Base-by-base conservation (phyloP, 129 eudicot genomes). In the Dittrichia graveolens region DNA sequence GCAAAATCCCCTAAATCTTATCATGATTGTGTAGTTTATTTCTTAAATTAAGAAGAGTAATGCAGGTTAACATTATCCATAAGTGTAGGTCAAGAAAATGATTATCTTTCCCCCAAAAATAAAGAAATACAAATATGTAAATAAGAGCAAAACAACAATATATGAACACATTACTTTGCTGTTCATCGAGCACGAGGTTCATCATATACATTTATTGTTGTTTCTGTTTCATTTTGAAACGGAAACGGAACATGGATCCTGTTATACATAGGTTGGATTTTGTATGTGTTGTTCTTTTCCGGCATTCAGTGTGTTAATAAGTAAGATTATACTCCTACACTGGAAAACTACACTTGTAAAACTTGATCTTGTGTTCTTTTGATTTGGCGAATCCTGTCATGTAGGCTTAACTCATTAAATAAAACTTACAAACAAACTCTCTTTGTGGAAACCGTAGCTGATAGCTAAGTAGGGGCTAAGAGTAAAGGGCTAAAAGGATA, bases 21-120 rank as follows among this genome's bases (percentile, higher is more conserved):
- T 34, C 31, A 59, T 42, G 5, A 50, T 54, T 54, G 61, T 52
- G 18, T 50, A 3, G 56, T 37, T 63, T 62, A 4, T 65, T n/a
- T 70, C 31, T 16, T 35, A 19, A 46, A 42, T 19, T 24, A 61
- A 39, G 48, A 58, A 45, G 15, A 15, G 47, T 6, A 73, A 61
- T 50, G 55, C 54, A 38, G 39, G 52, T 61, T 73, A 63, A 73
- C 42, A 61, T 73, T 15, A 37, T 31, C 52, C 71, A 49, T 49
- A 73, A 49, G 64, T 16, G 19, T 15, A 74, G 19, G 62, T 74
- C 52, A 50, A 62, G 71, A 63, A 60, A 15, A 46, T 73, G 53
- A n/a, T 64, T 41, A 34, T 34, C 45, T 71, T 57, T 43, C 14
- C 49, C 57, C 6, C 7, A 18, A 31, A 74, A 10, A 15, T n/a